Evolutionary conservation across 352 stramenopile species (phyloP).

Genomic region (Globisporangium abappressorium): DNA sequence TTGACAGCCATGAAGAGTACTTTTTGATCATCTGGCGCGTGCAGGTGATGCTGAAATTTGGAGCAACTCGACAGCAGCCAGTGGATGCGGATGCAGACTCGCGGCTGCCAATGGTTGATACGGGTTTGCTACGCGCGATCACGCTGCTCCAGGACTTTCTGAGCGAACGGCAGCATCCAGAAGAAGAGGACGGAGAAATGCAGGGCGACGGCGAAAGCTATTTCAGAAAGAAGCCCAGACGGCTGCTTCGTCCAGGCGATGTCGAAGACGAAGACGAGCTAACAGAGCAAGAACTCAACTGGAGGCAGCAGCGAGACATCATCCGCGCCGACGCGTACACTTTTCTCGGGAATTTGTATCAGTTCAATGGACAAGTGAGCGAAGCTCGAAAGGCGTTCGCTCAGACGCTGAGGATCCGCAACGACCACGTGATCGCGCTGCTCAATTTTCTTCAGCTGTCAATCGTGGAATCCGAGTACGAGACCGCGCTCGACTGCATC

Average conservation of each 20-base stretch:
- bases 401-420: constrained; percentile 29
- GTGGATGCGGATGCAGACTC: not conserved
- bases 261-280: constrained; percentile 23
- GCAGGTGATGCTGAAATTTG: constrained; percentile 27
- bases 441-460: constrained; percentile 49
- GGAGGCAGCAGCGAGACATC: constrained; percentile 27
- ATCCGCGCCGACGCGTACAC: constrained; percentile 45
- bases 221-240: not conserved
- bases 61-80: not conserved
- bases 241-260: not conserved
- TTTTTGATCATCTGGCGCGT: constrained; percentile 40
- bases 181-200: constrained; percentile 21
- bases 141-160: constrained; percentile 37
- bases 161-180: constrained; percentile 21
- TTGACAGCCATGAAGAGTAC: constrained; percentile 57
- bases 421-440: constrained; percentile 36
- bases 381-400: constrained; percentile 30
- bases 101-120: not conserved
- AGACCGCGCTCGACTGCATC: constrained; percentile 33
- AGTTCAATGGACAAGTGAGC: constrained; percentile 30
- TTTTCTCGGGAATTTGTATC: constrained; percentile 31
- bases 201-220: not conserved
- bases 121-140: constrained; percentile 21
- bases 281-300: constrained; percentile 15
- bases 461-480: constrained; percentile 33